Conservation (phyloP, 2,329 filamentous ascomycete species). For the Ilyonectria robusta region DNA sequence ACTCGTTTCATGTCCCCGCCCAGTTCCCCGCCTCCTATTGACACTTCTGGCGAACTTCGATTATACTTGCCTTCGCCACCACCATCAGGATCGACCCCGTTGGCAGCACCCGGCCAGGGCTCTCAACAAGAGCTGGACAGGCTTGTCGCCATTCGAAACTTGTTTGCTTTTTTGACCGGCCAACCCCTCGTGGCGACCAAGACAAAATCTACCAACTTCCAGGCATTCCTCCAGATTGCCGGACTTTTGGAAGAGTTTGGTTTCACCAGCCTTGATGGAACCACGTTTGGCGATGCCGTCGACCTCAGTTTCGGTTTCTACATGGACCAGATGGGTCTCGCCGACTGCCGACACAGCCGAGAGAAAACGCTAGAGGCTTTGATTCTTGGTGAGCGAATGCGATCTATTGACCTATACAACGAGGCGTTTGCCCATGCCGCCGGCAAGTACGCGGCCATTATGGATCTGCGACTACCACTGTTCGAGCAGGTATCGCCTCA, state of each 20-base stretch:
- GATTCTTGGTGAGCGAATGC: constrained; percentile 90
- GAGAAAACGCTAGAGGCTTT: constrained; percentile 93
- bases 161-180: constrained; percentile 76
- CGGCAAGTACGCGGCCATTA: constrained; percentile 85
- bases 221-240: constrained; percentile 68
- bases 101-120: constrained; percentile 51
- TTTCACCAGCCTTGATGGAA: constrained; percentile 69
- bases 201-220: constrained; percentile 65
- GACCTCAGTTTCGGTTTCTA: constrained; percentile 80
- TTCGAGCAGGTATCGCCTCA: constrained; percentile 78
- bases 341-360: constrained; percentile 84
- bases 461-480: constrained; percentile 76
- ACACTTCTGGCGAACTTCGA: constrained; percentile 59
- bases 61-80: constrained; percentile 68
- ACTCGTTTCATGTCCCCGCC: constrained; percentile 55
- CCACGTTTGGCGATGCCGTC: constrained; percentile 72
- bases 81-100: constrained; percentile 54
- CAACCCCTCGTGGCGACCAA: constrained; percentile 74
- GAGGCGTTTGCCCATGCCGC: constrained; percentile 94
- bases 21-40: constrained; percentile 55
- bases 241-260: constrained; percentile 69
- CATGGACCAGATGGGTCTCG: constrained; percentile 81
- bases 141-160: constrained; percentile 72
- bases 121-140: constrained; percentile 63
- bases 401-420: constrained; percentile 85